These are phyloP conservation scores for Athelia psychrophila DNA, from an alignment of 1,284 basidiomycete species.

Conservation along the genomic window DNA sequence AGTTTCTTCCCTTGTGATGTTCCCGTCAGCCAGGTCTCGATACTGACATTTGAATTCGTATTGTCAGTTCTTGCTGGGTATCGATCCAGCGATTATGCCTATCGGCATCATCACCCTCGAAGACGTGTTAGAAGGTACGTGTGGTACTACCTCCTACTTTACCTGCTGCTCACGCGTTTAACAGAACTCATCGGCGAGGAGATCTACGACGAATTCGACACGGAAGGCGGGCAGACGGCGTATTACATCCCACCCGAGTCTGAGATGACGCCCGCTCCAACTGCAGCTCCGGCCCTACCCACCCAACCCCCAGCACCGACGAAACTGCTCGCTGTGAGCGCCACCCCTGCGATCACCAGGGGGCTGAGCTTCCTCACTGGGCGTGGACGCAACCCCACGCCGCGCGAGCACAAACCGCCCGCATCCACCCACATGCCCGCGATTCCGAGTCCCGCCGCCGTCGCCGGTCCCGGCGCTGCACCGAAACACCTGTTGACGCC, in stretches of 20 bases:
- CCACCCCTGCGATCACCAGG: conserved; percentile 27
- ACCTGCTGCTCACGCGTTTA: conserved; percentile 2
- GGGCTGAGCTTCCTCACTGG: conserved; percentile 52
- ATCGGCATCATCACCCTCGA: conserved; percentile 93
- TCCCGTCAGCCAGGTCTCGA: not conserved
- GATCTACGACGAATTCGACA: conserved; percentile 86
- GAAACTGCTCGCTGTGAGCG: conserved; percentile 13
- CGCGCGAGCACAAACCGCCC: conserved; percentile 31
- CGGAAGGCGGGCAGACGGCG: conserved; percentile 64
- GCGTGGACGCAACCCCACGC: conserved; percentile 54
- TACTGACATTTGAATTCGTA: conserved; percentile 1
- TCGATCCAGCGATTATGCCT: conserved; percentile 74
- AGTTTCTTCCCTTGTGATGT: conserved; percentile 12
- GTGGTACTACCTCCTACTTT: conserved; percentile 5
- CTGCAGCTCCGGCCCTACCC: conserved; percentile 10
- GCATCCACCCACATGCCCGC: conserved; percentile 5
- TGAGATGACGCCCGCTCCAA: conserved; percentile 27
- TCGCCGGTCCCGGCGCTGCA: conserved; percentile 6
- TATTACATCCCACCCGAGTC: conserved; percentile 22
- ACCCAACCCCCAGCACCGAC: conserved; percentile 7
- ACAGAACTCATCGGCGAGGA: conserved; percentile 86
- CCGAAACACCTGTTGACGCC: not conserved
- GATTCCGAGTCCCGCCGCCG: too few species aligned
- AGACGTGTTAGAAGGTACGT: conserved; percentile 83
- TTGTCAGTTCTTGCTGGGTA: conserved; percentile 67